These are phyloP conservation scores for Colletotrichum sp. DNA, from an alignment of 2,329 filamentous ascomycete genomes.

Conservation along the genomic window DNA sequence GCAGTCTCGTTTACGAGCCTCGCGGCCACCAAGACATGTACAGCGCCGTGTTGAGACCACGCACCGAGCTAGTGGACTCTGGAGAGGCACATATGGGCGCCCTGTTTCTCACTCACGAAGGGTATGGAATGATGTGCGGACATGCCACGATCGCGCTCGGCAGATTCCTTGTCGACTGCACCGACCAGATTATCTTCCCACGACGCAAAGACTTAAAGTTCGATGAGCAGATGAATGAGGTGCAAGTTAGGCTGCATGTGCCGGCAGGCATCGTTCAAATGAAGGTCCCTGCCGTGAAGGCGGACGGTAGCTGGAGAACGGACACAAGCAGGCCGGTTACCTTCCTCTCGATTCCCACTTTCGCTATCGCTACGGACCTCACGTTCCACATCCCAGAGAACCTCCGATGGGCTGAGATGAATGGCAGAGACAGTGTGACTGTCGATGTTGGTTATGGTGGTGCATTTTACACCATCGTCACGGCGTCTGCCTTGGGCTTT, in stretches of 20 bases:
- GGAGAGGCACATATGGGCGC: slow-evolving; percentile 19
- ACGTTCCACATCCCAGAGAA: slow-evolving; percentile 30
- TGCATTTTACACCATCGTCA: slow-evolving; percentile 45
- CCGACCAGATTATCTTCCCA: slow-evolving; percentile 43
- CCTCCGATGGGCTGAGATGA: slow-evolving; percentile 42
- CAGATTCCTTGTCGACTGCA: slow-evolving; percentile 44
- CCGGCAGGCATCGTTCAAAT: slow-evolving; percentile 48
- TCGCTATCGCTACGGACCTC: slow-evolving; percentile 36
- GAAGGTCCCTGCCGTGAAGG: slow-evolving; percentile 37
- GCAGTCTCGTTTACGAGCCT: slow-evolving; percentile 12
- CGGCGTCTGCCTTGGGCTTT: slow-evolving; percentile 42
- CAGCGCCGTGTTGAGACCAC: slow-evolving; percentile 6
- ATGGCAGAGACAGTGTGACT: slow-evolving; percentile 26
- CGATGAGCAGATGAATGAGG: slow-evolving; percentile 27
- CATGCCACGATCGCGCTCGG: slow-evolving; percentile 50
- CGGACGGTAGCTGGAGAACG: slow-evolving; percentile 27
- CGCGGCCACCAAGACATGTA: slow-evolving; percentile 21
- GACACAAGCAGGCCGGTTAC: slow-evolving; percentile 41
- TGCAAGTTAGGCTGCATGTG: slow-evolving; percentile 42
- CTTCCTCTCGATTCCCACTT: slow-evolving; percentile 47
- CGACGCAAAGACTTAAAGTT: slow-evolving; percentile 32
- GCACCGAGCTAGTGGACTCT: slow-evolving; percentile 4
- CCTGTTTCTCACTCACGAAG: slow-evolving; percentile 15
- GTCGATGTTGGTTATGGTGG: slow-evolving; percentile 47
- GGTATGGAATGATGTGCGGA: slow-evolving; percentile 20